Percentiles rank a stretch among this genome's conserved stretches.
Evolutionary conservation across 73 alveolate species (phyloP).

Genomic region (Loxodes magnus): DNA sequence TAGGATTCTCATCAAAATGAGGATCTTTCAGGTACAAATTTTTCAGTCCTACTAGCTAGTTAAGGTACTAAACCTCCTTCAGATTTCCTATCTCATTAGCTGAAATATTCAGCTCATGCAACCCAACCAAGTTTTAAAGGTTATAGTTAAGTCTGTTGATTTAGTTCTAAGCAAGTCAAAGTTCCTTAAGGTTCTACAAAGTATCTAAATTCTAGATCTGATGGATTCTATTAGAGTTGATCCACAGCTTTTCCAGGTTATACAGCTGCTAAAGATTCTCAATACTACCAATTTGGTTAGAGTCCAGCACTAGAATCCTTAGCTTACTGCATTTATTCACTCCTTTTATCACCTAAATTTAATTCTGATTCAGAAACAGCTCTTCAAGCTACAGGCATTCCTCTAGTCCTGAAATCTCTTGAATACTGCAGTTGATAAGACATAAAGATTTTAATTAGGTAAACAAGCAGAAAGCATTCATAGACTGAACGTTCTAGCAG

Average conservation of each 20-base stretch:
- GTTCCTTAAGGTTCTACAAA: constrained; percentile 19
- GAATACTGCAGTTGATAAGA: too few species aligned
- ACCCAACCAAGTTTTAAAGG: constrained; percentile 26
- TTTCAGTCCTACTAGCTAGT: constrained; percentile 35
- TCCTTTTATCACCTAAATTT: constrained; percentile 48
- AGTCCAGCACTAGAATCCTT: constrained; percentile 30
- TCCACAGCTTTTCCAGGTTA: not conserved
- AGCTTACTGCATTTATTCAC: constrained; percentile 44
- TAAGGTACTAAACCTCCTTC: constrained; percentile 50
- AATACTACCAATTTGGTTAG: constrained; percentile 25
- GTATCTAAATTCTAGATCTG: constrained; percentile 13
- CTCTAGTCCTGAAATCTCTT: too few species aligned
- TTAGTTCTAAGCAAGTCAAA: constrained; percentile 44
- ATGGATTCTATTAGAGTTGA: not conserved
- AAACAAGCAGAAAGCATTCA: too few species aligned
- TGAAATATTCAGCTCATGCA: constrained; percentile 41
- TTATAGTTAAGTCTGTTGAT: constrained; percentile 35
- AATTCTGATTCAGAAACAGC: constrained; percentile 22
- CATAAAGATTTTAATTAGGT: too few species aligned
- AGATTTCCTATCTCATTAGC: constrained; percentile 50
- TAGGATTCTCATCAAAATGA: constrained; percentile 60
- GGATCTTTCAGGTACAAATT: constrained; percentile 50
- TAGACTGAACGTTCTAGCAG: too few species aligned
- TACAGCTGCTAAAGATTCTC: not conserved
- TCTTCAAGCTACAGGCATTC: too few species aligned